A percentile compares a stretch with the other conserved stretches of the same genome.
Conservation (phyloP, 1,139 yeast genomes). For the Yamadazyma dendronema region DNA sequence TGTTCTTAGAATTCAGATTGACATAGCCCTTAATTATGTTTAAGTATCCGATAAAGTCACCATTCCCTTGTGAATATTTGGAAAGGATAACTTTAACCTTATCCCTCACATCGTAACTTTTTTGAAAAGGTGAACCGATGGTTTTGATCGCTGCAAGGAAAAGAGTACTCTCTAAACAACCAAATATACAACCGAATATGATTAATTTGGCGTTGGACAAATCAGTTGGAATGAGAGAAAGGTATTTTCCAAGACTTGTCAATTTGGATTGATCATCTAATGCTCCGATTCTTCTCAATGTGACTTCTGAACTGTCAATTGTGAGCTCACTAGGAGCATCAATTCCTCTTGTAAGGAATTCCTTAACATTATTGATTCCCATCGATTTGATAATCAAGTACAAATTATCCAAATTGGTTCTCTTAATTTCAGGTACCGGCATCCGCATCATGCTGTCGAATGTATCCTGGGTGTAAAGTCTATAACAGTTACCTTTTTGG, state of each 20-base stretch:
- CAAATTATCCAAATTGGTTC: slow-evolving; percentile 80
- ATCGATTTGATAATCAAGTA: slow-evolving; percentile 83
- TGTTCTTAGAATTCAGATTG: slow-evolving; percentile 28
- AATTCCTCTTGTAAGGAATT: slow-evolving; percentile 69
- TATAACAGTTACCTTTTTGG: slow-evolving; percentile 76
- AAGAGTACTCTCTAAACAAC: slow-evolving; percentile 73
- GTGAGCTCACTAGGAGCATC: slow-evolving; percentile 74
- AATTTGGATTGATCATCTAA: slow-evolving; percentile 53
- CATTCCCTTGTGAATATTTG: slow-evolving; percentile 41
- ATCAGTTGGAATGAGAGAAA: slow-evolving; percentile 84
- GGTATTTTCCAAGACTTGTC: slow-evolving; percentile 77
- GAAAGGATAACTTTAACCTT: slow-evolving; percentile 52
- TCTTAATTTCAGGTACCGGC: slow-evolving; percentile 85
- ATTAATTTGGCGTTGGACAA: slow-evolving; percentile 80
- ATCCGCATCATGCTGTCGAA: slow-evolving; percentile 60
- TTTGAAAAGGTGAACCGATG: slow-evolving; percentile 69
- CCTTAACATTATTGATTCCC: slow-evolving; percentile 73
- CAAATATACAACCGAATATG: slow-evolving; percentile 77
- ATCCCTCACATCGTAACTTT: slow-evolving; percentile 63
- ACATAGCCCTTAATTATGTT: slow-evolving; percentile 54
- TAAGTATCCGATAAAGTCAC: slow-evolving; percentile 73
- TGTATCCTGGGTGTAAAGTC: slow-evolving; percentile 66
- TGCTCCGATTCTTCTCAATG: slow-evolving; percentile 73
- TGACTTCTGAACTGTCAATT: slow-evolving; percentile 58
- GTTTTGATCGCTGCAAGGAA: slow-evolving; percentile 75